Evolutionary conservation across 257 asterid genomes (phyloP), one percentile per base, ranked within the genome.

Genomic region (Plantago major): DNA sequence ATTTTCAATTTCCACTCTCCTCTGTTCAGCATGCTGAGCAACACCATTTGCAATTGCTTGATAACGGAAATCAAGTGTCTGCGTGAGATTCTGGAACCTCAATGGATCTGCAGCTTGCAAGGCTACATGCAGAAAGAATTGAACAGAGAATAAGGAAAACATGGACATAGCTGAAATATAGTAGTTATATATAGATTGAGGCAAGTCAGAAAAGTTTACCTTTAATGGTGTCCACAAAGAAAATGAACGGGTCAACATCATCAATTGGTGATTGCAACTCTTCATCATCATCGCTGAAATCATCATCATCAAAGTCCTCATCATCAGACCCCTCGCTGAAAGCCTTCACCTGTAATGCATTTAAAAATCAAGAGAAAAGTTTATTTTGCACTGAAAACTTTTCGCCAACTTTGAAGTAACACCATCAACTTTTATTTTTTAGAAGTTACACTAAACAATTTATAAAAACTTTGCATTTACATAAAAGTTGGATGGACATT

Each of bases 221-320:
- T 84, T 83, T 83, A 22, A 87, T 62, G 9, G 91, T 76, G 70
- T 89, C 99, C 51, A 89, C 99, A 78, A 93, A 93, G 79, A 81
- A 87, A 73, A 93, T 69, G 64, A 87, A 93, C 15, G 99, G 99
- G 56, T 93, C 99, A 44, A 93, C 86, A 9, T 93, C 96, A 73
- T 93, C 97, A 46, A 93, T 84, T 37, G 99, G 99, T 12, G 99
- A 93, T 45, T 93, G 99, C 78, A 89, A 58, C 55, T 89, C 99
- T 68, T 89, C 96, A 53, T 86, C 97, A 15, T 89, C 99, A 75
- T 52, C 58, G 58, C 95, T 90, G 72, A 86, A 85, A n/a, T n/a
- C n/a, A 78, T 85, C 96, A 43, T 89, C 99, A 61, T 86, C 96
- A 0, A 84, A 68, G 73, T 83, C 87, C 0, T 89, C 96, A 19